phyloP scores from a whole-genome alignment of 2,329 filamentous ascomycete species.

The Aspergillus sp. region DNA sequence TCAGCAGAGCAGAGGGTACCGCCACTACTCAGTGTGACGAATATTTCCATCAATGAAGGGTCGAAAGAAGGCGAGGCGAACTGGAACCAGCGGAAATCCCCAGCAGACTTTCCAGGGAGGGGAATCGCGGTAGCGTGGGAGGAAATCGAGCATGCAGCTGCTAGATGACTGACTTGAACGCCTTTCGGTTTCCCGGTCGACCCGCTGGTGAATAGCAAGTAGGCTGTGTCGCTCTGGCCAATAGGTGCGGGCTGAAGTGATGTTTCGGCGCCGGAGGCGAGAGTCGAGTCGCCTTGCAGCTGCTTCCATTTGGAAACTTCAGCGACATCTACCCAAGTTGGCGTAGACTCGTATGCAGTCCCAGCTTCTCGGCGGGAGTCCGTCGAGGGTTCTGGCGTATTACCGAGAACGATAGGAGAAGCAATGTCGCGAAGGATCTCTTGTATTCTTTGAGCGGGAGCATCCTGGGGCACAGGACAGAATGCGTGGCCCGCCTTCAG shows the following conservation, averaged over 20 bases:
- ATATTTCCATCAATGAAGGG: slow-evolving; percentile 32
- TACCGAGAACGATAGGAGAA: slow-evolving; percentile 26
- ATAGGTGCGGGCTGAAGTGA: slow-evolving; percentile 13
- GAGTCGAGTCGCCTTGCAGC: background rate
- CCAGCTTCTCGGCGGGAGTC: slow-evolving; percentile 8
- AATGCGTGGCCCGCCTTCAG: slow-evolving; percentile 40
- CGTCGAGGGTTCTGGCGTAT: slow-evolving; percentile 14
- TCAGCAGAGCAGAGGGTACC: slow-evolving; percentile 37
- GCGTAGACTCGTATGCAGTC: background rate
- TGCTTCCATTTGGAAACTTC: slow-evolving; percentile 22
- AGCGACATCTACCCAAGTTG: slow-evolving; percentile 24
- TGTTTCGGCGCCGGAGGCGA: background rate
- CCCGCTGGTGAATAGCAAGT: slow-evolving; percentile 37
- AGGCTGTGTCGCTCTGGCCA: slow-evolving; percentile 26
- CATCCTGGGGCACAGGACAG: slow-evolving; percentile 40
- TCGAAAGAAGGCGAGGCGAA: slow-evolving; percentile 39
- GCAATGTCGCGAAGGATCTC: slow-evolving; percentile 31
- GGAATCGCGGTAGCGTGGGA: slow-evolving; percentile 29
- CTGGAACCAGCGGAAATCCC: slow-evolving; percentile 38
- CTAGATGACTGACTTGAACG: slow-evolving; percentile 31
- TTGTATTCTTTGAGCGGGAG: slow-evolving; percentile 26
- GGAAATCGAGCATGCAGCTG: slow-evolving; percentile 32
- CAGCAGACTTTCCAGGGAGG: slow-evolving; percentile 18
- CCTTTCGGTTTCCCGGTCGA: slow-evolving; percentile 37
- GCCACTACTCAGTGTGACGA: slow-evolving; percentile 31